These are phyloP conservation scores for Lasiosphaeria hispida DNA, from an alignment of 495 filamentous ascomycete genomes.

Conservation along the genomic window DNA sequence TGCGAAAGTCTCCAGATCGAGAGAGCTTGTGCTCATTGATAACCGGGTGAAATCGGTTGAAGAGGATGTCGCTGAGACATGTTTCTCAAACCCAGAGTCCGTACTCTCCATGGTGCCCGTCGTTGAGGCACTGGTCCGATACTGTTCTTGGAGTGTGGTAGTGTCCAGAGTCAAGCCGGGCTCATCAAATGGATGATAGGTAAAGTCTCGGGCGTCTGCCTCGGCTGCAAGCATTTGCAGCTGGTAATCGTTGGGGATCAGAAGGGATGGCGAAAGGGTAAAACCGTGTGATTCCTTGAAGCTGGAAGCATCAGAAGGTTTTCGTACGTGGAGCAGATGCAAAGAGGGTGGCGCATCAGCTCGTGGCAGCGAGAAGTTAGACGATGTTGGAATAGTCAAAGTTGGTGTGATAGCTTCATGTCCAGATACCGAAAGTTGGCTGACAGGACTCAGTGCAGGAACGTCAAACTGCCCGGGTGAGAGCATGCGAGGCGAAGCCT, in stretches of 20 bases:
- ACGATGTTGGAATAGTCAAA: slow-evolving; percentile 29
- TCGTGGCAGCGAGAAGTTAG: slow-evolving; percentile 45
- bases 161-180: slow-evolving; percentile 31
- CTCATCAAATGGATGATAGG: slow-evolving; percentile 34
- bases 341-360: slow-evolving; percentile 26
- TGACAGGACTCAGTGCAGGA: slow-evolving; percentile 47
- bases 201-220: slow-evolving; percentile 34
- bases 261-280: slow-evolving; percentile 50
- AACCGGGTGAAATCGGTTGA: slow-evolving; percentile 43
- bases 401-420: slow-evolving; percentile 44
- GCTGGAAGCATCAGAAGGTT: slow-evolving; percentile 46
- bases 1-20: slow-evolving; percentile 30
- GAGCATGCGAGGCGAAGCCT: slow-evolving; percentile 37
- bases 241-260: slow-evolving; percentile 52
- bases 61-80: slow-evolving; percentile 43
- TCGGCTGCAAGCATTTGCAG: slow-evolving; percentile 45
- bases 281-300: slow-evolving; percentile 57
- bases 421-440: slow-evolving; percentile 37
- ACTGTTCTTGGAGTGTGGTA: slow-evolving; percentile 22
- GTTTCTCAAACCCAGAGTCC: slow-evolving; percentile 37
- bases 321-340: slow-evolving; percentile 31
- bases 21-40: slow-evolving; percentile 43
- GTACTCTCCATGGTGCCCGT: slow-evolving; percentile 35
- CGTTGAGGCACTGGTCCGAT: slow-evolving; percentile 46
- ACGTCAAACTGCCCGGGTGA: slow-evolving; percentile 42